These are phyloP conservation scores for Plasmodium knowlesi DNA, from an alignment of 169 alveolate species.

Conservation along the genomic window DNA sequence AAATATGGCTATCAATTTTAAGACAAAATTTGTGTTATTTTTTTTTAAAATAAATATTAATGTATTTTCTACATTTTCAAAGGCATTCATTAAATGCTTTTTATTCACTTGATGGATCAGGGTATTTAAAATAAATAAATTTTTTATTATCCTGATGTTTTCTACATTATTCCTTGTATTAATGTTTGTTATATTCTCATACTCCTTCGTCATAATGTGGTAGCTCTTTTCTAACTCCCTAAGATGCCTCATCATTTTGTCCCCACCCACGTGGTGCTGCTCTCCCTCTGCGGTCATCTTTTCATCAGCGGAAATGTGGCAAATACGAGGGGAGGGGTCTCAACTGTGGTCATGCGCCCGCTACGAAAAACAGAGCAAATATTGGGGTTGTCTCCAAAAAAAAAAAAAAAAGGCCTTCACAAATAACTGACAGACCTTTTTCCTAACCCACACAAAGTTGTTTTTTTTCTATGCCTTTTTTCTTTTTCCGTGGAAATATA, in stretches of 20 bases:
- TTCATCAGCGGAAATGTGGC: neutral
- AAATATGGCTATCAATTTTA: slow-evolving; percentile 46
- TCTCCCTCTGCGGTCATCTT: neutral
- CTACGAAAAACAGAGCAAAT: neutral
- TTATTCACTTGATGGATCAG: slow-evolving; percentile 44
- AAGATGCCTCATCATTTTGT: slow-evolving; percentile 1
- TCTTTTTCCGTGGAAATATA: neutral
- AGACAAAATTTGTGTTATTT: slow-evolving; percentile 45
- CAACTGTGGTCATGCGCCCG: neutral
- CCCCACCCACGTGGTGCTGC: neutral
- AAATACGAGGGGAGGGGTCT: neutral
- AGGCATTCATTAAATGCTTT: slow-evolving; percentile 4
- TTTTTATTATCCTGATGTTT: slow-evolving; percentile 44
- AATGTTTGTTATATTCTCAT: slow-evolving; percentile 27
- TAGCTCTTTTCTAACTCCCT: slow-evolving; percentile 28
- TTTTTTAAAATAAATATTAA: slow-evolving; percentile 50
- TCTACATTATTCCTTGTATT: slow-evolving; percentile 14
- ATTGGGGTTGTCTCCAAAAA: neutral
- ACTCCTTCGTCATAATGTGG: slow-evolving; percentile 56
- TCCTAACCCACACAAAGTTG: neutral
- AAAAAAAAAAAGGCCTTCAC: neutral
- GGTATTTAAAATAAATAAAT: slow-evolving; percentile 33
- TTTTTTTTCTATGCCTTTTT: neutral
- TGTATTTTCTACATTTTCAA: slow-evolving; percentile 39
- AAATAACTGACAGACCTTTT: neutral